Conservation (phyloP, 345 rosid genomes). For the Bruguiera sexangula region DNA sequence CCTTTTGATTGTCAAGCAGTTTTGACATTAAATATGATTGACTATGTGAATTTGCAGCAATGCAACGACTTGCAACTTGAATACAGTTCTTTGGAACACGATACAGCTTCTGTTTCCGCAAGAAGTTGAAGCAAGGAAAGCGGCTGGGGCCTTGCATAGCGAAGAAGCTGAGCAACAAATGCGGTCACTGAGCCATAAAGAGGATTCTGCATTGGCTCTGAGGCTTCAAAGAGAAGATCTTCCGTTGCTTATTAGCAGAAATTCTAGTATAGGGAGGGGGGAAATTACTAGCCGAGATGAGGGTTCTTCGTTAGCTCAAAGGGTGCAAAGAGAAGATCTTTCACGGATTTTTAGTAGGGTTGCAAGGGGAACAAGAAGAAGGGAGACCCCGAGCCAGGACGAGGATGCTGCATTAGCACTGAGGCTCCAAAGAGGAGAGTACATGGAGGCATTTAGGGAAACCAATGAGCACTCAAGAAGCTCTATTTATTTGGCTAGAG, state of each 20-base stretch:
- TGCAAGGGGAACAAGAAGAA: slow-evolving; percentile 32
- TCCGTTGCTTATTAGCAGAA: slow-evolving; percentile 48
- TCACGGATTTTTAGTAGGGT: slow-evolving; percentile 27
- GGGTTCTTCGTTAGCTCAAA: slow-evolving; percentile 8
- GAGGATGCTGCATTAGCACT: slow-evolving; percentile 75
- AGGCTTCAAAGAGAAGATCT: slow-evolving; percentile 84
- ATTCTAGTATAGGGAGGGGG: slow-evolving; percentile 13
- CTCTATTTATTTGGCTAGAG: slow-evolving; percentile 57
- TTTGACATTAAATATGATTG: not conserved
- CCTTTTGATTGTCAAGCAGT: not conserved
- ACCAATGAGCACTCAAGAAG: slow-evolving; percentile 24
- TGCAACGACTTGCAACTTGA: slow-evolving; percentile 79
- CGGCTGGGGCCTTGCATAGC: slow-evolving; percentile 26
- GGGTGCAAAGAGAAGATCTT: slow-evolving; percentile 11
- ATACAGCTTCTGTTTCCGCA: slow-evolving; percentile 87
- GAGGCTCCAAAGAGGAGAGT: slow-evolving; percentile 83
- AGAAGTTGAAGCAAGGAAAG: slow-evolving; percentile 80
- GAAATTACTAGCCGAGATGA: not conserved
- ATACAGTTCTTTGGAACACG: slow-evolving; percentile 97
- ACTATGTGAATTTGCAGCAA: slow-evolving; percentile 39
- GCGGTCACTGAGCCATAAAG: too few relatives aligned
- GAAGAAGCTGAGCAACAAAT: slow-evolving; percentile 23
- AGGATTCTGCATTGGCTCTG: slow-evolving; percentile 62
- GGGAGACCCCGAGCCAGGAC: slow-evolving; percentile 39
- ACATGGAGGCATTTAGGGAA: slow-evolving; percentile 55